Conservation (phyloP, 805 yeast species). For the Candida chilensis region DNA sequence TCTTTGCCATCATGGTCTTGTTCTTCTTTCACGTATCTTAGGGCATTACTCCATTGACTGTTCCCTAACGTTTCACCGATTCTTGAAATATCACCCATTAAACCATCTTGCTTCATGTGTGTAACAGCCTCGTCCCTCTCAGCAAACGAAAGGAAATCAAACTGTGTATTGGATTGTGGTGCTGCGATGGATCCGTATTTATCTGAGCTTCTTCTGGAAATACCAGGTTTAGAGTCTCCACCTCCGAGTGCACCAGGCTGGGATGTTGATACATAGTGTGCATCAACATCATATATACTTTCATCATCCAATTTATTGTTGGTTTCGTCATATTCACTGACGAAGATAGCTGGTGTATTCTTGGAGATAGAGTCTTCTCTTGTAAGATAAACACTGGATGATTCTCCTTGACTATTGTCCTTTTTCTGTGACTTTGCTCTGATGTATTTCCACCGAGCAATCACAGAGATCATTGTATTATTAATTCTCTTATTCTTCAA, state of each 20-base stretch:
- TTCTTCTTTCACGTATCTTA: slow-evolving; percentile 9
- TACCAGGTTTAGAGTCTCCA: neutral
- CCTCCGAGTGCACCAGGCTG: neutral
- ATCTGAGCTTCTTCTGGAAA: too few species aligned
- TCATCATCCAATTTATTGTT: slow-evolving; percentile 4
- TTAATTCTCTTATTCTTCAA: slow-evolving; percentile 29
- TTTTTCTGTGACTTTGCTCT: slow-evolving; percentile 17
- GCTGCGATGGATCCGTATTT: too few species aligned
- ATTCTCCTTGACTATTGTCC: slow-evolving; percentile 6
- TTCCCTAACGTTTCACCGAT: slow-evolving; percentile 15
- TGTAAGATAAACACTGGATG: neutral
- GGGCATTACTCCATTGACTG: slow-evolving; percentile 16
- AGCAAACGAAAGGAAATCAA: neutral
- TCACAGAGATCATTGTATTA: slow-evolving; percentile 37
- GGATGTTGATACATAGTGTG: neutral
- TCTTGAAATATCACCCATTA: slow-evolving; percentile 9
- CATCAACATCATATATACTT: neutral
- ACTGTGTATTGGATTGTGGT: neutral
- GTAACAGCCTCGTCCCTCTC: slow-evolving; percentile 1
- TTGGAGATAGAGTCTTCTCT: neutral
- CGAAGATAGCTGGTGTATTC: slow-evolving; percentile 8
- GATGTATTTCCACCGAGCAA: slow-evolving; percentile 36
- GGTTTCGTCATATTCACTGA: slow-evolving; percentile 5
- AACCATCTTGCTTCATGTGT: slow-evolving; percentile 3
- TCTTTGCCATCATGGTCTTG: too few species aligned